These are phyloP conservation scores for Lasiosphaeria miniovina DNA, from an alignment of 495 filamentous ascomycete species.

Conservation along the genomic window DNA sequence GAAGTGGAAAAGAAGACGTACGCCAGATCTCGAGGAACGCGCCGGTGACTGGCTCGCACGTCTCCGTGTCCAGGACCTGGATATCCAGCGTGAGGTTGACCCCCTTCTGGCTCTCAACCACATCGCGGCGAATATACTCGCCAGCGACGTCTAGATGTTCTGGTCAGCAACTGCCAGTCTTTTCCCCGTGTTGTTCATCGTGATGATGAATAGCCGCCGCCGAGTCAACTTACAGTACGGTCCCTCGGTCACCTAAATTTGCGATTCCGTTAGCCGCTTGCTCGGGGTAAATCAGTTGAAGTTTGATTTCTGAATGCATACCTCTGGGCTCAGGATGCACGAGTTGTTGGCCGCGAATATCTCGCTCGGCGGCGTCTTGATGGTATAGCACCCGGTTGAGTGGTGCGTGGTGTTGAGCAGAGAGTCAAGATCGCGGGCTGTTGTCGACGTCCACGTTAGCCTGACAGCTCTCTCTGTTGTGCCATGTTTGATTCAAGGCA, in stretches of 20 bases:
- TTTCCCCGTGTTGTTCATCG: neutral
- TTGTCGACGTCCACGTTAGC: neutral
- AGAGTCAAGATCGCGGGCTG: constrained; percentile 38
- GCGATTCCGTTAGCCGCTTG: neutral
- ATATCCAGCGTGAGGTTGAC: constrained; percentile 58
- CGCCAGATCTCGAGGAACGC: constrained; percentile 62
- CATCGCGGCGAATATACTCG: constrained; percentile 51
- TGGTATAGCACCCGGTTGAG: constrained; percentile 11
- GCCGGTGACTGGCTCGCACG: constrained; percentile 54
- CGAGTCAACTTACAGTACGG: constrained; percentile 22
- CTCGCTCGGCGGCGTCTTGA: constrained; percentile 10
- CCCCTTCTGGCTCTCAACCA: constrained; percentile 55
- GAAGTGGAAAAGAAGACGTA: neutral
- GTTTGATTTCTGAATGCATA: constrained; percentile 11
- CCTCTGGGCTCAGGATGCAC: constrained; percentile 51
- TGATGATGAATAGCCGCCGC: too few species aligned
- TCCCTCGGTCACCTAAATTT: constrained; percentile 45
- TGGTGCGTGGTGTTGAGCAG: constrained; percentile 11
- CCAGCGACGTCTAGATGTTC: constrained; percentile 32
- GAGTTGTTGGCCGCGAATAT: constrained; percentile 51
- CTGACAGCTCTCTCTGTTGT: neutral
- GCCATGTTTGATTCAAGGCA: neutral
- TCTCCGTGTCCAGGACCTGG: constrained; percentile 57
- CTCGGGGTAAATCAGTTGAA: neutral
- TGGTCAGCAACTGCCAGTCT: constrained; percentile 40